Percentiles rank a stretch among this genome's conserved stretches.
Evolutionary conservation across 2,329 filamentous ascomycete genomes (phyloP).

Genomic region (Cadophora sp.): DNA sequence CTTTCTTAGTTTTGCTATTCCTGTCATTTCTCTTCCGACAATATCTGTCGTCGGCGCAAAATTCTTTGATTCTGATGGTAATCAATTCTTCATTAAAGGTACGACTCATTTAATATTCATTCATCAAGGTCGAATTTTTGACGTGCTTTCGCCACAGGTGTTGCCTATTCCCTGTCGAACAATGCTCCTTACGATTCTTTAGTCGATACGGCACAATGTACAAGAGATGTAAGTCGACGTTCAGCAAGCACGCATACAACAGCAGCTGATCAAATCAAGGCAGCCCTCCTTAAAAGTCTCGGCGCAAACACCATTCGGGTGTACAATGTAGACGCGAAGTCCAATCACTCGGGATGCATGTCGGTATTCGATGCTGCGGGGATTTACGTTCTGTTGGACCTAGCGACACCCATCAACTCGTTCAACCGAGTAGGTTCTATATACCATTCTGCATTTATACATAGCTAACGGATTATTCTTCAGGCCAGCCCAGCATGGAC

Average conservation of each 20-base stretch:
- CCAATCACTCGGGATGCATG: constrained; percentile 73
- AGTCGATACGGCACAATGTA: constrained; percentile 75
- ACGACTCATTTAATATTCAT: constrained; percentile 28
- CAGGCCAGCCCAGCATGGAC: constrained; percentile 75
- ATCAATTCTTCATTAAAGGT: constrained; percentile 86
- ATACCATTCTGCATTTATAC: background rate
- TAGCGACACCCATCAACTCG: constrained; percentile 58
- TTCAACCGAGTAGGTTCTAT: constrained; percentile 56
- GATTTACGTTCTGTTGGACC: constrained; percentile 83
- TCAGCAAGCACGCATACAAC: background rate
- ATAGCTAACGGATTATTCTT: background rate
- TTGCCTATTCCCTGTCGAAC: constrained; percentile 68
- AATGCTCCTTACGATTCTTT: constrained; percentile 69
- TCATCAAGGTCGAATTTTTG: background rate
- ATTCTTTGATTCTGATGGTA: constrained; percentile 80
- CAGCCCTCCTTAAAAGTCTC: constrained; percentile 14
- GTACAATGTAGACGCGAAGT: constrained; percentile 73
- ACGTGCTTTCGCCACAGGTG: constrained; percentile 57
- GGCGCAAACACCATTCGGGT: constrained; percentile 53
- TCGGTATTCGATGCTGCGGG: constrained; percentile 70
- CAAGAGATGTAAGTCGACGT: constrained; percentile 64
- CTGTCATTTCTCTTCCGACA: constrained; percentile 47
- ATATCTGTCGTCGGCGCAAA: constrained; percentile 72
- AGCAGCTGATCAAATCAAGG: constrained; percentile 7
- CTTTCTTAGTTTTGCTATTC: background rate